These are phyloP conservation scores for Xylaria nigripes DNA, from an alignment of 495 filamentous ascomycete species.

Conservation along the genomic window DNA sequence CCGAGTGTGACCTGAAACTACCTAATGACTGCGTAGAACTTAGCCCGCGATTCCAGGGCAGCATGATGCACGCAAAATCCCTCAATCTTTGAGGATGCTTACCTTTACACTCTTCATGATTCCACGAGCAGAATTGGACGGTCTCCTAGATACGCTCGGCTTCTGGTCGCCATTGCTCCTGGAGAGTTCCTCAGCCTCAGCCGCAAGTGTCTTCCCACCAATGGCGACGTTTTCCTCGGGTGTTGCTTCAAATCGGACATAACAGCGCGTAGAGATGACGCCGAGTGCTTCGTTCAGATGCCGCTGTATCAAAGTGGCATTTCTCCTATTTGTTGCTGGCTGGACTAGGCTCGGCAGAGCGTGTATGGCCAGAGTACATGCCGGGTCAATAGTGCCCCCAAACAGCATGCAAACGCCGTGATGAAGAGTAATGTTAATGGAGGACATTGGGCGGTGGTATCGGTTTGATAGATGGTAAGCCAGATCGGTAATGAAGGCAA, in stretches of 20 bases:
- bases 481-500: slow-evolving; percentile 60
- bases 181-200: slow-evolving; percentile 55
- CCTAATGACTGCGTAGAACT: slow-evolving; percentile 19
- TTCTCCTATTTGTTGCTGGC: slow-evolving; percentile 74
- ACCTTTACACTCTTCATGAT: slow-evolving; percentile 23
- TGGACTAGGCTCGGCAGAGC: slow-evolving; percentile 60
- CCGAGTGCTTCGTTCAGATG: slow-evolving; percentile 60
- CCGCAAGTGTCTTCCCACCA: slow-evolving; percentile 59
- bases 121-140: slow-evolving; percentile 19
- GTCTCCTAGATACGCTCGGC: slow-evolving; percentile 17
- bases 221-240: slow-evolving; percentile 62
- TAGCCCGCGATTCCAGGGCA: slow-evolving; percentile 4
- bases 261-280: slow-evolving; percentile 54
- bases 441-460: slow-evolving; percentile 62
- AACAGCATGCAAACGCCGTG: slow-evolving; percentile 71
- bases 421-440: slow-evolving; percentile 62
- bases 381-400: slow-evolving; percentile 64
- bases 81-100: background rate
- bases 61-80: background rate
- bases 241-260: slow-evolving; percentile 62
- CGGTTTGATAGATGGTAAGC: slow-evolving; percentile 61
- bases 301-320: slow-evolving; percentile 62
- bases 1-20: slow-evolving; percentile 22
- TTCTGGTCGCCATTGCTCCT: slow-evolving; percentile 16
- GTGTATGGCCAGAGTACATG: slow-evolving; percentile 72